Evolutionary conservation across 2,329 filamentous ascomycete species (phyloP), one percentile per base, ranked within the genome.

Genomic region (Alternaria sp.): DNA sequence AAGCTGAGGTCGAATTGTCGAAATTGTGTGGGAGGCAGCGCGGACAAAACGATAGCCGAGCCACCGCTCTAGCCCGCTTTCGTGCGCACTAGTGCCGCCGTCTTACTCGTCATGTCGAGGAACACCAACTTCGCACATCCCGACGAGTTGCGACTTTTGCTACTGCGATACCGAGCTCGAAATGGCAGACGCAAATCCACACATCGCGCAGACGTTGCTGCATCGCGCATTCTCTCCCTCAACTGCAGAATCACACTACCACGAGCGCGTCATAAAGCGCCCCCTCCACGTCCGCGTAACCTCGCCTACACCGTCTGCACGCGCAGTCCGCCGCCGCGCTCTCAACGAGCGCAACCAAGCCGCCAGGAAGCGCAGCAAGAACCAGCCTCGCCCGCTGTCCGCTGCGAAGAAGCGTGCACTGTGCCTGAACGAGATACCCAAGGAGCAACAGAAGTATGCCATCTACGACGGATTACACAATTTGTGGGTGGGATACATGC

Each of bases 401-500:
- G 91, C 94, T 1, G 88, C 90, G 21, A 87, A 96, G 75, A 93
- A 94, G 70, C 90, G 94, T 14, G 83, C 82, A 5, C 85, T 94
- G 0, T 88, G 89, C 11, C 84, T 97, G 15, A 90, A 96, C 81
- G 87, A 92, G 11, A 86, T 97, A 6, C 90, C 92, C 0, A 88
- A 88, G 63, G 82, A 86, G 37, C 88, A 90, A 60, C 87, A 87
- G 69, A 90, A 89, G 66, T 96, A 96, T 75, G 85, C 85, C 5
- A 86, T 95, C 30, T 98, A 96, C 78, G 87, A 89, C 70, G 91
- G 91, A 0, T 81, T 99, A 69, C 88, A 96, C 77, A 80, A 80
- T 15, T 83, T 99, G 67, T 99, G 96, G 96, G 81, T 89, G 41
- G 89, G 87, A 4, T 99, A 99, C 80, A 91, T 96, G 74, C 88